Base-by-base conservation (phyloP, 208 protist species). In the Crithidia brevicula region DNA sequence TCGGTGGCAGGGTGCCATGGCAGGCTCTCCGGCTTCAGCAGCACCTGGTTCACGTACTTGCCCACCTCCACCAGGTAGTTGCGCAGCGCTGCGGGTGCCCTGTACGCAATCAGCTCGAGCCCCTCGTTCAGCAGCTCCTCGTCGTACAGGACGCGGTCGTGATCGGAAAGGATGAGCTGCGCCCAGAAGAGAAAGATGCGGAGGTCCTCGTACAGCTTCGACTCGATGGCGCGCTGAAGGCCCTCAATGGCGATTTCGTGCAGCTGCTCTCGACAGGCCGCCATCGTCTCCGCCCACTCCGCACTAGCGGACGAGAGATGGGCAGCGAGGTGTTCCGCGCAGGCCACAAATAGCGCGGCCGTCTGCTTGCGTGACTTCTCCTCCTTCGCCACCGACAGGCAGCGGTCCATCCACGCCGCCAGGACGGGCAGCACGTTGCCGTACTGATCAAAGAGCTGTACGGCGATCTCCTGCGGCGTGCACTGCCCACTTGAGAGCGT, bases 41-140 rank as follows among this genome's bases (percentile, higher is more conserved):
- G 34, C 16, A 67, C 68, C 18, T 67, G 43, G 34, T 60, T 60
- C 56, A 77, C 45, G 54, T 69, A 70, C 61, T 70, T 60, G 15
- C 79, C 64, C 22, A 94, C 89, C 45, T 92, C 82, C 20, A 60
- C 61, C n/a, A 94, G 80, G 66, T 94, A 94, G 47, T 45, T 52
- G 13, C 63, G 57, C 62, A 89, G 67, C 5, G 76, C 74, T 0
- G 30, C 33, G 0, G 69, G 58, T 20, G 42, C 38, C 4, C 23
- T 43, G 27, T 79, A 74, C 15, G 79, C 61, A 10, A 77, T 43
- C 25, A 88, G 67, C 49, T 82, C 69, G 25, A 96, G 59, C 0
- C 74, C 87, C 25, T 86, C 82, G 64, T 93, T 90, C 38, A 93
- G 77, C 50, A 92, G 62, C 42, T 88, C 79, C 51, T 92, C 86